phyloP scores from a whole-genome alignment of 768 basidiomycete genomes.

The Kwoniella shandongensis region DNA sequence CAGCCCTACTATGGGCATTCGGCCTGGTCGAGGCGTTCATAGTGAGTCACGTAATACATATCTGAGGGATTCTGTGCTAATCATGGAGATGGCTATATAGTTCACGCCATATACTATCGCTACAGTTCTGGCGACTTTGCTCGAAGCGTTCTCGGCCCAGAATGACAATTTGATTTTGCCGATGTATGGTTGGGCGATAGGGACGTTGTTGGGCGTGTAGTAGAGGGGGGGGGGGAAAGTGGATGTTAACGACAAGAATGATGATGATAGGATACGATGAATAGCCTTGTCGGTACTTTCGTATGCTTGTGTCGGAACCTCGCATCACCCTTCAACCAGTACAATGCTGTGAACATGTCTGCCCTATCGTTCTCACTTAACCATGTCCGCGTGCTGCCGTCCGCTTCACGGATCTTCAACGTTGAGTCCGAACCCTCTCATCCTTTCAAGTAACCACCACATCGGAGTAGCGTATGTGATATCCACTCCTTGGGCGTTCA shows the following conservation, averaged over 20 bases:
- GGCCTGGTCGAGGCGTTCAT: slow-evolving; percentile 74
- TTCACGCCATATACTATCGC: slow-evolving; percentile 64
- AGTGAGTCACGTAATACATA: slow-evolving; percentile 58
- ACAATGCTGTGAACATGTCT: no score
- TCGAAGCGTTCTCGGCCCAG: slow-evolving; percentile 91
- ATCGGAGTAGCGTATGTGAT: no score
- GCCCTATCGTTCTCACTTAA: no score
- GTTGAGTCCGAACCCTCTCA: no score
- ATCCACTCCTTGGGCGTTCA: no score
- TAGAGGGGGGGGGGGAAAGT: slow-evolving; percentile 1
- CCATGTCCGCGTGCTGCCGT: no score
- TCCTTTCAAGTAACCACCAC: no score
- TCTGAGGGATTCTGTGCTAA: not conserved
- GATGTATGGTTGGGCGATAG: slow-evolving; percentile 90
- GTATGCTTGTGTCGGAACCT: no score
- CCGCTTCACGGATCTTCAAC: no score
- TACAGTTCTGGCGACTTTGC: slow-evolving; percentile 64
- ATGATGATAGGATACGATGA: no score
- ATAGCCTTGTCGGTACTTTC: no score
- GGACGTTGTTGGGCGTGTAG: slow-evolving; percentile 64
- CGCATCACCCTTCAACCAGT: no score
- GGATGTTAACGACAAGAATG: slow-evolving; percentile 59
- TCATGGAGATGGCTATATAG: slow-evolving; percentile 4
- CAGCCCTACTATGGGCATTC: slow-evolving; percentile 68
- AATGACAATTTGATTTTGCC: slow-evolving; percentile 97